Evolutionary conservation across 1,284 basidiomycete genomes (phyloP).

Genomic region (Apiotrichum sp.): DNA sequence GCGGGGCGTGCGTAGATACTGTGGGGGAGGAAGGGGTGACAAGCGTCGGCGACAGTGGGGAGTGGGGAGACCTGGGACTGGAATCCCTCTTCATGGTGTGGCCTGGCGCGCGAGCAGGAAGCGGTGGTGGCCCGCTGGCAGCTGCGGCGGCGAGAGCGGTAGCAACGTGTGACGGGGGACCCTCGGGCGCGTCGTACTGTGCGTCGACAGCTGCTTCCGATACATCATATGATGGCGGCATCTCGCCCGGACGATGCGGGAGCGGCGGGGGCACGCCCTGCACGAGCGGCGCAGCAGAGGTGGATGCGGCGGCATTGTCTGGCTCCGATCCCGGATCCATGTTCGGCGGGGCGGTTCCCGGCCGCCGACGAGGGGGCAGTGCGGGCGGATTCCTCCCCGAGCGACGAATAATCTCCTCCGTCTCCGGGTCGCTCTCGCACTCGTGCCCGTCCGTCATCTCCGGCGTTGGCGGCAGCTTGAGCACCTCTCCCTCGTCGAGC

Average conservation of each 20-base stretch:
- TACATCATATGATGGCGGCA: not conserved
- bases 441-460: slow-evolving; percentile 41
- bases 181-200: not conserved
- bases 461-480: slow-evolving; percentile 50
- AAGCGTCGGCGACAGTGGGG: not conserved
- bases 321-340: not conserved
- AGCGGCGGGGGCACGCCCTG: not conserved
- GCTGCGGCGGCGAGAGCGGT: not conserved
- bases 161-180: not conserved
- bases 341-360: not conserved
- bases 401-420: slow-evolving; percentile 24
- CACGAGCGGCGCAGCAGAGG: not conserved
- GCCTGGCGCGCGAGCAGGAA: not conserved
- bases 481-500: slow-evolving; percentile 45
- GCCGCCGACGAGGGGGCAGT: slow-evolving; percentile 19
- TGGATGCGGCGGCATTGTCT: not conserved
- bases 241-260: not conserved
- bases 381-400: slow-evolving; percentile 31
- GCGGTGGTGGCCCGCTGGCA: not conserved
- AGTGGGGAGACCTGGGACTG: not conserved
- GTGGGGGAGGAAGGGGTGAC: not conserved
- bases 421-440: slow-evolving; percentile 38
- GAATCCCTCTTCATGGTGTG: not conserved
- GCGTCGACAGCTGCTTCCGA: not conserved
- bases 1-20: not conserved